Conservation (phyloP, 2,329 filamentous ascomycete species). For the Paracorniculantispora psalliotae region DNA sequence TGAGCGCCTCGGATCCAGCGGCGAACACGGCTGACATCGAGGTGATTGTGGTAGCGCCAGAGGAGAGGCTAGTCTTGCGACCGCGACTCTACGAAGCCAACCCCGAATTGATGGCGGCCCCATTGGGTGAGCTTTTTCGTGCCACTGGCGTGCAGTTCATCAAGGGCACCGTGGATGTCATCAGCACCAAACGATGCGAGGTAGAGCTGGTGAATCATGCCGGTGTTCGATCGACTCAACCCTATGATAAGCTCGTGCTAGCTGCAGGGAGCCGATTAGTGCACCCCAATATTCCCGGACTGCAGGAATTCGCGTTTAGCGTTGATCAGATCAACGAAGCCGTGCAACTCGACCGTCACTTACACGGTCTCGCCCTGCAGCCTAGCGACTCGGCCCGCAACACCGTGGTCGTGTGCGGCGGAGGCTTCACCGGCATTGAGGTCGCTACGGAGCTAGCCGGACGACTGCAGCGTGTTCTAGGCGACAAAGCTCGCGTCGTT, state of each 20-base stretch:
- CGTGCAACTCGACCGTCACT: constrained; percentile 24
- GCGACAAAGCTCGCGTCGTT: constrained; percentile 16
- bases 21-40: constrained; percentile 19
- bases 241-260: constrained; percentile 30
- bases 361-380: constrained; percentile 22
- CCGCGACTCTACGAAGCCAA: constrained; percentile 31
- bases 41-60: constrained; percentile 28
- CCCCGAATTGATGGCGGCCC: constrained; percentile 19
- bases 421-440: constrained; percentile 32
- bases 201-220: constrained; percentile 14
- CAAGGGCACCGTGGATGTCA: constrained; percentile 19
- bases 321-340: constrained; percentile 28
- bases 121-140: constrained; percentile 23
- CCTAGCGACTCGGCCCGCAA: constrained; percentile 24
- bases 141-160: constrained; percentile 23
- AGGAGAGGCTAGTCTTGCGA: constrained; percentile 26
- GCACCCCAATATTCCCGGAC: constrained; percentile 25
- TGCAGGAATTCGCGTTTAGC: constrained; percentile 29
- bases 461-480: constrained; percentile 17
- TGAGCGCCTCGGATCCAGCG: constrained; percentile 6
- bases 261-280: constrained; percentile 31
- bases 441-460: constrained; percentile 25
- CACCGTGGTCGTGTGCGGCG: constrained; percentile 31
- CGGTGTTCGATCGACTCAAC: constrained; percentile 14
- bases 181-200: constrained; percentile 16